Base-by-base conservation (phyloP, 1,139 yeast species). In the Blastobotrys petasosporus region DNA sequence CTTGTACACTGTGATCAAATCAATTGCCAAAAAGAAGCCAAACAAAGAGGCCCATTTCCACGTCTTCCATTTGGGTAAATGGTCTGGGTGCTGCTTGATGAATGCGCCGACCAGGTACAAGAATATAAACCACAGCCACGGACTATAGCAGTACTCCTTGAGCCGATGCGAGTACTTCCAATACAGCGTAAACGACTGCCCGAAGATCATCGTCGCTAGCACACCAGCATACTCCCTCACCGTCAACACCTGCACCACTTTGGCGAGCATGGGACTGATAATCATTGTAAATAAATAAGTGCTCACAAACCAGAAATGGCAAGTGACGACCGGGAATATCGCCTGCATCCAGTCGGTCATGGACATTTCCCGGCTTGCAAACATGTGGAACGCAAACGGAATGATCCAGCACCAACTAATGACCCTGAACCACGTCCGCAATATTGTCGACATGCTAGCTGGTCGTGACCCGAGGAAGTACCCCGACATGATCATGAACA, bases 401-500 rank as follows among this genome's bases (percentile, higher is more conserved):
- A 20, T 20, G 7, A 20, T 4, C 25, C 25, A 20, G 25, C 25
- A 20, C 25, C 25, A 20, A 7, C 25, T 20, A 7, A 20, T 20
- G 25, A 20, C 25, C 25, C 25, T 20, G 25, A 20, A 20, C 25
- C 25, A 20, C 25, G 25, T 20, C 7, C 25, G 25, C 25, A 20
- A 20, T 4, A 20, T 20, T 4, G 25, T 20, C 25, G 25, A 20
- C 25, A 20, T 20, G 25, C 25, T 20, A 4, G 25, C 25, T 4
- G 25, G 25, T 7, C 25, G 4, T 20, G 25, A 20, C 25, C 25
- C 25, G 25, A 41, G 34, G 36, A 47, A 47, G 33, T 45, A 47
- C 11, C 50, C 50, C n/a, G 46, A 41, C 28, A 47, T 32, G 30
- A 47, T 39, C 31, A 47, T 35, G 35, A 47, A 47, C 35, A 46